phyloP scores from a whole-genome alignment of 2,329 filamentous ascomycete genomes.

The Cercospora brassicicola region DNA sequence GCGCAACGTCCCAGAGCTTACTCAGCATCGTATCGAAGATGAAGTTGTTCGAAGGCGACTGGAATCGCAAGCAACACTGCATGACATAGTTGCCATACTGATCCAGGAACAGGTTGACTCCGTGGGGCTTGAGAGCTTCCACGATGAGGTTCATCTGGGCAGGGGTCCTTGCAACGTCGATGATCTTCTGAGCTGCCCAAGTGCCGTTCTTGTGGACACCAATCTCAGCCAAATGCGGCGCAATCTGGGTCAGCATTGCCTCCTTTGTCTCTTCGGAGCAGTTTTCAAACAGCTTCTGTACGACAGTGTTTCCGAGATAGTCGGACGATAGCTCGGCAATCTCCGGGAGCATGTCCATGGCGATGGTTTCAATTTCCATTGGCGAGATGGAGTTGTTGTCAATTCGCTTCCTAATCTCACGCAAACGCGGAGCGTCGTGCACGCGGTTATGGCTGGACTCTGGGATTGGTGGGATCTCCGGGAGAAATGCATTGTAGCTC shows the following conservation, averaged over 20 bases:
- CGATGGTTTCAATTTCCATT: slow-evolving; percentile 87
- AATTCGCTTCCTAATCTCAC: slow-evolving; percentile 95
- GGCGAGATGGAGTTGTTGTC: slow-evolving; percentile 88
- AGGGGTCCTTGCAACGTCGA: slow-evolving; percentile 86
- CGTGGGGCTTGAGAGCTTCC: slow-evolving; percentile 79
- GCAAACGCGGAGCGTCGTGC: slow-evolving; percentile 89
- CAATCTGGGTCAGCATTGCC: slow-evolving; percentile 83
- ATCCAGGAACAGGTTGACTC: slow-evolving; percentile 87
- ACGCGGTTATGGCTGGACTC: slow-evolving; percentile 86
- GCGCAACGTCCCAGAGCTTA: slow-evolving; percentile 87
- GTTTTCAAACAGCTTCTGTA: slow-evolving; percentile 96
- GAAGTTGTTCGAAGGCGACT: slow-evolving; percentile 85
- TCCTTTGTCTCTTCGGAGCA: slow-evolving; percentile 89
- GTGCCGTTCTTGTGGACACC: slow-evolving; percentile 99
- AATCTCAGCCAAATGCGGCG: slow-evolving; percentile 91
- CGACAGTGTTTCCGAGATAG: slow-evolving; percentile 98
- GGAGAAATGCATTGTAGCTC: slow-evolving; percentile 67
- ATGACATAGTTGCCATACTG: slow-evolving; percentile 99
- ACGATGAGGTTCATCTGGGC: slow-evolving; percentile 82
- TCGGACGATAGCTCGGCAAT: slow-evolving; percentile 93
- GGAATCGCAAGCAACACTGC: slow-evolving; percentile 93
- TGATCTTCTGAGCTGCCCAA: slow-evolving; percentile 99
- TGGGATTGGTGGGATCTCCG: slow-evolving; percentile 84
- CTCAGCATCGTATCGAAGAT: slow-evolving; percentile 97
- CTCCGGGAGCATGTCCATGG: slow-evolving; percentile 90